Percentiles rank a stretch among this genome's conserved stretches.
These are phyloP conservation scores for Ogataea wickerhamii DNA, from an alignment of 805 yeast genomes.

Conservation along the genomic window DNA sequence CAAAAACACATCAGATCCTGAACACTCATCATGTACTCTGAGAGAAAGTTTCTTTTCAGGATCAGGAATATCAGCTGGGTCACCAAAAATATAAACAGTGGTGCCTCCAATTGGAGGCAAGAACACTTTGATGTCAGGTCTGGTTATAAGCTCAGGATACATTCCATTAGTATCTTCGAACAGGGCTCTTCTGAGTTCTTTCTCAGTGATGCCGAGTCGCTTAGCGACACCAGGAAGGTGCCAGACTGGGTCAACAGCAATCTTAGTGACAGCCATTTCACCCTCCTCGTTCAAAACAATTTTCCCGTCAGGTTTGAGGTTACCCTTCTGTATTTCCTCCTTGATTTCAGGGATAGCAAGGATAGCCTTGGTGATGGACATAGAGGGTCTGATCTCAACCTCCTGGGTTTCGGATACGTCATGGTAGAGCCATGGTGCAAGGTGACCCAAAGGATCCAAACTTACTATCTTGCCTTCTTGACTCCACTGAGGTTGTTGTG, in stretches of 20 bases:
- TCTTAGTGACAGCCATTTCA: slow-evolving; percentile 58
- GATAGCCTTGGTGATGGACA: slow-evolving; percentile 64
- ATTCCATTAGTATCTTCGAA: slow-evolving; percentile 70
- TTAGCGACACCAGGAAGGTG: slow-evolving; percentile 65
- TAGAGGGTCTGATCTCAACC: slow-evolving; percentile 60
- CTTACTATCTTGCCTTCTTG: slow-evolving; percentile 55
- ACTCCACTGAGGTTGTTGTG: slow-evolving; percentile 56
- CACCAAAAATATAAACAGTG: slow-evolving; percentile 64
- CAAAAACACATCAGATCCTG: slow-evolving; percentile 67
- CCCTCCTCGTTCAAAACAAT: slow-evolving; percentile 57
- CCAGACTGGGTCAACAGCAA: slow-evolving; percentile 73
- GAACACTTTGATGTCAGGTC: slow-evolving; percentile 64
- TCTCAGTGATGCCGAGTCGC: slow-evolving; percentile 55
- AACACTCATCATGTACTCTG: slow-evolving; percentile 67
- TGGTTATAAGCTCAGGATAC: slow-evolving; percentile 64
- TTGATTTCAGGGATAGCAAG: slow-evolving; percentile 57
- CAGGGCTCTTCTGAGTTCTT: slow-evolving; percentile 52
- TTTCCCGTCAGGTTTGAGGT: slow-evolving; percentile 55
- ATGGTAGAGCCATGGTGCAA: slow-evolving; percentile 56
- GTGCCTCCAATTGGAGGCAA: slow-evolving; percentile 69
- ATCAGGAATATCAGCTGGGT: slow-evolving; percentile 51
- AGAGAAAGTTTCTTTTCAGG: slow-evolving; percentile 50
- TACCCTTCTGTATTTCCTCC: slow-evolving; percentile 52
- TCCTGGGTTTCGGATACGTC: slow-evolving; percentile 42
- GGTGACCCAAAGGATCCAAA: slow-evolving; percentile 64